Evolutionary conservation across 2,329 filamentous ascomycete species (phyloP), one percentile per base, ranked within the genome.

Genomic region (Botrytis porri): DNA sequence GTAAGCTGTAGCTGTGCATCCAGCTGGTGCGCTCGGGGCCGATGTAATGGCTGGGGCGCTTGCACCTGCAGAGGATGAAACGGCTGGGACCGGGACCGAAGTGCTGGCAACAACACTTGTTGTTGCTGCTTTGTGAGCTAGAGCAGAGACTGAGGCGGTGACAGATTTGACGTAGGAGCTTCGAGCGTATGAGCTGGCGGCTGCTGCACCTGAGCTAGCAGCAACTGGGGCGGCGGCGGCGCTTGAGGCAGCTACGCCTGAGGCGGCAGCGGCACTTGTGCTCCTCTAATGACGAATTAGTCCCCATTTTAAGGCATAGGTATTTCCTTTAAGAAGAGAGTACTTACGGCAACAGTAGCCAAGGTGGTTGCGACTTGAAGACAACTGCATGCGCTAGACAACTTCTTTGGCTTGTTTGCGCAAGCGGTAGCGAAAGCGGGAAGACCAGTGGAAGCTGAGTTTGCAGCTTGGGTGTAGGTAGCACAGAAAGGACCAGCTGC

Each of bases 1-100:
- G 61, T 86, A 84, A 65, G 84, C 83, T 64, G 83, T 87, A 78
- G 89, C 88, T 25, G 86, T 88, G 81, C 88, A 90, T 43, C 43
- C 32, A 16, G 59, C 43, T 39, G 69, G 32, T 16, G 59, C 69
- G 0, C 29, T 25, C 9, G 43, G 29, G 5, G 29, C 67, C 1
- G 67, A 18, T 18, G 67, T 43, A 16, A 45, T 70, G 3, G 9
- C 22, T 9, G 51, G 12, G 10, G 35, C 4, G 4, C 51, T n/a
- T 14, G 51, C 35, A 29, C 18, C 16, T 37, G 35, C 16, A n/a
- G 32, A 10, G n/a, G 66, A 35, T 39, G 51, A n/a, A 25, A 16
- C 10, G 18, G 29, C 29, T 59, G 48, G 25, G n/a, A 69, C 20
- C 12, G 48, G 25, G n/a, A 69, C 20, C 12, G 29, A 20, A 37